Evolutionary conservation across 306 rosid genomes (phyloP).

Genomic region (Pyrus communis): DNA sequence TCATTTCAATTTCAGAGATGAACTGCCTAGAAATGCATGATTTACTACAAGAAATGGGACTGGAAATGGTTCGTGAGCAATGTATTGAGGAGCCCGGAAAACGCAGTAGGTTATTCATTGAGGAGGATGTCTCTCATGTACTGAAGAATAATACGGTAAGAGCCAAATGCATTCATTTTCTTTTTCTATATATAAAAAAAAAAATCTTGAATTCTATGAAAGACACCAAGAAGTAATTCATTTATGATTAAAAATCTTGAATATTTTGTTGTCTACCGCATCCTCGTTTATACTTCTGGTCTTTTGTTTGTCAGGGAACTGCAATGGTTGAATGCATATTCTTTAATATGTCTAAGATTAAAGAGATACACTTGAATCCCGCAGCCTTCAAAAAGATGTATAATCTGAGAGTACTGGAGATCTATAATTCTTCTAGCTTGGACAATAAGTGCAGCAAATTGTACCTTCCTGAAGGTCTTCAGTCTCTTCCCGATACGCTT

Average conservation of each 20-base stretch:
- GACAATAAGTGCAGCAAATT: too few relatives aligned
- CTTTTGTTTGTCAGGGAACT: neutral
- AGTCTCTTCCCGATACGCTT: slow-evolving; percentile 5
- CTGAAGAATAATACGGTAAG: slow-evolving; percentile 12
- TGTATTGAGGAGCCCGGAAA: neutral
- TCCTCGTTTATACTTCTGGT: too few relatives aligned
- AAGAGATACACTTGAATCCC: neutral
- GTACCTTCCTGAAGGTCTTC: too few relatives aligned
- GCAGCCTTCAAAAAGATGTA: slow-evolving; percentile 12
- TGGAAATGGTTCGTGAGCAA: slow-evolving; percentile 15
- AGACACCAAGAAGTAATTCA: too few relatives aligned
- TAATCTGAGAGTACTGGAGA: neutral
- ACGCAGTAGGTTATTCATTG: slow-evolving; percentile 7
- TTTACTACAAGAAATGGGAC: slow-evolving; percentile 27
- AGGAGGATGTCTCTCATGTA: slow-evolving; percentile 10
- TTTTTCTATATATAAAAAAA: neutral
- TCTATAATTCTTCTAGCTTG: too few relatives aligned
- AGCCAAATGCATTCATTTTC: neutral
- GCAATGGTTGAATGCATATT: slow-evolving; percentile 2
- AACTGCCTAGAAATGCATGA: neutral
- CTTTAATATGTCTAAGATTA: neutral
- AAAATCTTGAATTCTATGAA: too few relatives aligned
- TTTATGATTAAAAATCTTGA: too few relatives aligned
- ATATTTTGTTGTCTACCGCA: too few relatives aligned
- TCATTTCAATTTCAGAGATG: slow-evolving; percentile 4